A percentile compares a stretch with the other conserved stretches of the same genome.
Evolutionary conservation across 2,329 filamentous ascomycete species (phyloP).

Genomic region (Fusarium torulosum): DNA sequence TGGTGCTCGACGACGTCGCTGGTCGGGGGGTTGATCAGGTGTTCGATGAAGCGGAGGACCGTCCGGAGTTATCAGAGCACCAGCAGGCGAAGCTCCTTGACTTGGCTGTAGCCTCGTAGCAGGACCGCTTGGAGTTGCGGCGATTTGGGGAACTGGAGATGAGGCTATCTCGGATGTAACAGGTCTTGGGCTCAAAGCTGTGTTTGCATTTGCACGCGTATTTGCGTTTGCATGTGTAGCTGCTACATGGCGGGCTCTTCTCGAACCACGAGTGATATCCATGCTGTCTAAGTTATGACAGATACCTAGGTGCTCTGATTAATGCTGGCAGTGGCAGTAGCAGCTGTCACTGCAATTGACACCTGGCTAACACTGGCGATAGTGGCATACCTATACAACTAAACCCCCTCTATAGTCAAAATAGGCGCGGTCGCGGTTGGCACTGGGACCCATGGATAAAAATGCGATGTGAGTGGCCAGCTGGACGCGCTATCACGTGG

Average conservation of each 20-base stretch:
- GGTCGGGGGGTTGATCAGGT: conserved; percentile 46
- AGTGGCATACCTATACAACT: neutral
- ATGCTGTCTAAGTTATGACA: conserved; percentile 4
- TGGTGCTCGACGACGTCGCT: conserved; percentile 46
- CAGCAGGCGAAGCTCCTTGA: conserved; percentile 36
- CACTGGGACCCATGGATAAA: conserved; percentile 3
- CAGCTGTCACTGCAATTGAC: neutral
- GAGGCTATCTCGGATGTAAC: conserved; percentile 29
- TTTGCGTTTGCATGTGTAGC: conserved; percentile 26
- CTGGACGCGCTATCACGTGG: conserved; percentile 37
- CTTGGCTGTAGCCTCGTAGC: conserved; percentile 26
- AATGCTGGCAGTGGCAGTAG: neutral
- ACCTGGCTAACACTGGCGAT: conserved; percentile 2
- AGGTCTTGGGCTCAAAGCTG: conserved; percentile 30
- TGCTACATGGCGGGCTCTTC: conserved; percentile 42
- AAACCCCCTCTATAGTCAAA: conserved; percentile 1
- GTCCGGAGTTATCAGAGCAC: conserved; percentile 43
- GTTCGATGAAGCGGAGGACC: conserved; percentile 44
- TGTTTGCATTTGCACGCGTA: conserved; percentile 8
- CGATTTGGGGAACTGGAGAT: conserved; percentile 26
- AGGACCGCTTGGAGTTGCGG: conserved; percentile 33
- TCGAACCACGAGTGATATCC: conserved; percentile 40
- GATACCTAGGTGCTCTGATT: neutral
- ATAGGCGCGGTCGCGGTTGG: conserved; percentile 34
- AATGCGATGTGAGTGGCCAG: conserved; percentile 24